Evolutionary conservation across 768 basidiomycete genomes (phyloP), one percentile per base, ranked within the genome.

Genomic region (Auricularia sp.): DNA sequence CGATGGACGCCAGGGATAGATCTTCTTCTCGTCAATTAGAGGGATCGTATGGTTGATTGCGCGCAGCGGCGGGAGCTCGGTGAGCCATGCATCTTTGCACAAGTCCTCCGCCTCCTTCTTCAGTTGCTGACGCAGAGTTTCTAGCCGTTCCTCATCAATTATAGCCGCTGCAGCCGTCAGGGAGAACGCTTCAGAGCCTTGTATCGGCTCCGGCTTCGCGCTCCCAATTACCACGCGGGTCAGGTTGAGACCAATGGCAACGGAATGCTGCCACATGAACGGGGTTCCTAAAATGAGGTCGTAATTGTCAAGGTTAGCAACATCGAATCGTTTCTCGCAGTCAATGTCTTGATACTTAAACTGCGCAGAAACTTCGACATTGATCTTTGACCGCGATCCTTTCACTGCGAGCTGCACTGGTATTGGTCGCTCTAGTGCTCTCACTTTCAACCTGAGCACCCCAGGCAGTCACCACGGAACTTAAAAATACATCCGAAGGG

Each of bases 31-130:
- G 56, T 78, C 75, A 29, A 72, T 74, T 0, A 78, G 43, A 0
- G 74, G 74, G 5, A 79, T 79, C 1, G 56, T 58, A 67, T 79
- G 75, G 62, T 78, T 79, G 21, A 79, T 75, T 0, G 61, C 73
- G 0, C 76, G 35, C 0, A 75, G 63, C 0, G 72, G 74, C 0
- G 73, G 74, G 5, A 79, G 59, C 0, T 69, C 70, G 0, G 73
- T 76, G 8, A 77, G 73, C 10, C 61, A 64, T 0, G 70, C 72
- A 4, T 66, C 63, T 47, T 69, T 71, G 59, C 72, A 77, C 0
- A 73, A 58, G 3, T 71, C 70, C 33, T 62, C 36, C 0, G 74
- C 70, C 62, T 76, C 72, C 21, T 68, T 60, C 33, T 64, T 63
- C 16, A 77, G 62, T n/a, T 70, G 39, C 21, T 56, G 3, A 12